These are phyloP conservation scores for Myriosclerotinia scirpicola DNA, from an alignment of 2,329 filamentous ascomycete species.

Conservation along the genomic window DNA sequence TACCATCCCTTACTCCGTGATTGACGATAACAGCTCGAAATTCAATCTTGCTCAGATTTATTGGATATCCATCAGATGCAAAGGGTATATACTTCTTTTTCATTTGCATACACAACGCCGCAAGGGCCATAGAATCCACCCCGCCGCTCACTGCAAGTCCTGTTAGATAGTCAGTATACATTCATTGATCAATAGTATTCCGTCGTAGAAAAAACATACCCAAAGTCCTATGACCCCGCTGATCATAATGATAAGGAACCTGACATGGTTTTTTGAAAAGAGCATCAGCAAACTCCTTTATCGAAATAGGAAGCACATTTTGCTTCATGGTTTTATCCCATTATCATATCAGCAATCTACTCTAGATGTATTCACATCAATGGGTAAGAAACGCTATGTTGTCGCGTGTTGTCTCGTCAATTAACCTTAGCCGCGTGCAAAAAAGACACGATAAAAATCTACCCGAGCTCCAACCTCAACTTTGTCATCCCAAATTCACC, in stretches of 20 bases:
- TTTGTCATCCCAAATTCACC: slow-evolving; percentile 19
- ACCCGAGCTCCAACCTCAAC: slow-evolving; percentile 22
- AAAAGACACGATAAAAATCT: slow-evolving; percentile 19
- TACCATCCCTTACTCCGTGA: slow-evolving; percentile 56
- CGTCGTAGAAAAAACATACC: slow-evolving; percentile 8
- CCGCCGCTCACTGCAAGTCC: slow-evolving; percentile 86
- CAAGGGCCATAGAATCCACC: slow-evolving; percentile 96
- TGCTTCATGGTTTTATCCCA: slow-evolving; percentile 20
- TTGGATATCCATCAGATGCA: slow-evolving; percentile 10
- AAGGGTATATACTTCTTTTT: slow-evolving; percentile 20
- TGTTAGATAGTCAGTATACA: slow-evolving; percentile 38
- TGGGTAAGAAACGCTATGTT: background rate
- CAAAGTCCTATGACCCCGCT: background rate
- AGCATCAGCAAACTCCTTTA: slow-evolving; percentile 29
- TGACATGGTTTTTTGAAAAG: slow-evolving; percentile 26
- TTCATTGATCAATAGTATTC: background rate
- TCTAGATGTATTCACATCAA: background rate
- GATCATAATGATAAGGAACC: slow-evolving; percentile 14
- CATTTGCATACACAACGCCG: slow-evolving; percentile 63
- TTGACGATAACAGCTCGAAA: slow-evolving; percentile 56
- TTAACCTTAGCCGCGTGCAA: background rate
- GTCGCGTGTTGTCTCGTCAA: slow-evolving; percentile 4
- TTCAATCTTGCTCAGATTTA: slow-evolving; percentile 27
- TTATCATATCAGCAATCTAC: slow-evolving; percentile 1
- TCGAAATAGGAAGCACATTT: slow-evolving; percentile 25